Evolutionary conservation across 495 filamentous ascomycete genomes (phyloP).

Genomic region (Schizothecium vesticola): DNA sequence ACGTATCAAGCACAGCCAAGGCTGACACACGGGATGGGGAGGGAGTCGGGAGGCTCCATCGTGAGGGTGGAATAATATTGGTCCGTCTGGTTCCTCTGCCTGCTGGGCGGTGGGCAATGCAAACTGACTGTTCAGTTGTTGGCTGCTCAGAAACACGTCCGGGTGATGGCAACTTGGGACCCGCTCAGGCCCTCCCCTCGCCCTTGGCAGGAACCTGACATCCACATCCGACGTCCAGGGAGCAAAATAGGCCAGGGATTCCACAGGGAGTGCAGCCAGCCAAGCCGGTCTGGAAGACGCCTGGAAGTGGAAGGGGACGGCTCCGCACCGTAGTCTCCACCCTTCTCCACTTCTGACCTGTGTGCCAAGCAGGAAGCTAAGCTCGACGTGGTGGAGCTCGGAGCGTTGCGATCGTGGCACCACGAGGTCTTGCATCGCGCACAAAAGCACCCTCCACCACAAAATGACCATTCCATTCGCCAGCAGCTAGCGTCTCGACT

Average conservation of each 20-base stretch:
- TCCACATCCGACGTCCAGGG: conserved; percentile 7
- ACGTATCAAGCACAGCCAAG: neutral
- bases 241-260: neutral
- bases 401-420: neutral
- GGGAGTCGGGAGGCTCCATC: neutral
- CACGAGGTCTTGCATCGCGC: neutral
- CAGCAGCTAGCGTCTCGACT: neutral
- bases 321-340: conserved; percentile 2
- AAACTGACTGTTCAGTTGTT: neutral
- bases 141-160: neutral
- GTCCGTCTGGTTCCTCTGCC: neutral
- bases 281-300: conserved; percentile 8
- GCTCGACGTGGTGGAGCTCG: neutral
- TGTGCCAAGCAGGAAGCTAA: neutral
- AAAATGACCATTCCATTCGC: neutral
- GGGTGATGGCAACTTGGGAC: conserved; percentile 4
- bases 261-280: neutral
- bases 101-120: neutral
- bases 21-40: neutral
- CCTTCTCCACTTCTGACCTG: neutral
- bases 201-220: conserved; percentile 11
- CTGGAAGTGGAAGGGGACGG: conserved; percentile 3
- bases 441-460: neutral
- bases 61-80: neutral
- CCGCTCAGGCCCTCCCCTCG: neutral